Conservation (phyloP, 495 filamentous ascomycete species). For the Ramalina intermedia region DNA sequence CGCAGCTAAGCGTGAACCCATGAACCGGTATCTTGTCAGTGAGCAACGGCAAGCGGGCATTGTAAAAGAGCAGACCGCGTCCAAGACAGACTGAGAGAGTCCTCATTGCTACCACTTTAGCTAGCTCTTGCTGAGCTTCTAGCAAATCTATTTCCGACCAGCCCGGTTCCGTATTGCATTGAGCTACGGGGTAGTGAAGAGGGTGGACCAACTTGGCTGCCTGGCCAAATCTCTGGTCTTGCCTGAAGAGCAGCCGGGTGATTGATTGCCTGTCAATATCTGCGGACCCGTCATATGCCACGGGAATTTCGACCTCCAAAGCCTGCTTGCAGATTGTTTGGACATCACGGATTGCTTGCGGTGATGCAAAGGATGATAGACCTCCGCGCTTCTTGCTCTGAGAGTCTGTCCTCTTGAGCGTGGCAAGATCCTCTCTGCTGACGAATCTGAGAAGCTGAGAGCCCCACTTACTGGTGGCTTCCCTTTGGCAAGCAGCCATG, state of each 20-base stretch:
- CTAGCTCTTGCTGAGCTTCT: conserved; percentile 83
- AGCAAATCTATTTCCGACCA: conserved; percentile 80
- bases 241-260: conserved; percentile 72
- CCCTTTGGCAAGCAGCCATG: conserved; percentile 66
- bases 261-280: conserved; percentile 71
- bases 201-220: conserved; percentile 67
- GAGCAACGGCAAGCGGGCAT: conserved; percentile 64
- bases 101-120: conserved; percentile 66
- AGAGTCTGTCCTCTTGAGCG: conserved; percentile 30
- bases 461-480: conserved; percentile 66
- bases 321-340: conserved; percentile 53
- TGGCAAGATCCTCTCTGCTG: conserved; percentile 65
- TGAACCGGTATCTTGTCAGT: conserved; percentile 80
- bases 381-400: conserved; percentile 13
- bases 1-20: conserved; percentile 74
- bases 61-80: conserved; percentile 70
- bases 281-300: conserved; percentile 48
- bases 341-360: conserved; percentile 56
- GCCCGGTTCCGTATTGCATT: conserved; percentile 56
- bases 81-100: conserved; percentile 80
- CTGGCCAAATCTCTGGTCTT: conserved; percentile 77
- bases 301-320: conserved; percentile 41
- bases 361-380: conserved; percentile 23
- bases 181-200: conserved; percentile 56
- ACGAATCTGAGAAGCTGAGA: conserved; percentile 56